These are phyloP conservation scores for Tetrastigma voinierianum DNA, from an alignment of 164 flowering plant species.

Conservation along the genomic window DNA sequence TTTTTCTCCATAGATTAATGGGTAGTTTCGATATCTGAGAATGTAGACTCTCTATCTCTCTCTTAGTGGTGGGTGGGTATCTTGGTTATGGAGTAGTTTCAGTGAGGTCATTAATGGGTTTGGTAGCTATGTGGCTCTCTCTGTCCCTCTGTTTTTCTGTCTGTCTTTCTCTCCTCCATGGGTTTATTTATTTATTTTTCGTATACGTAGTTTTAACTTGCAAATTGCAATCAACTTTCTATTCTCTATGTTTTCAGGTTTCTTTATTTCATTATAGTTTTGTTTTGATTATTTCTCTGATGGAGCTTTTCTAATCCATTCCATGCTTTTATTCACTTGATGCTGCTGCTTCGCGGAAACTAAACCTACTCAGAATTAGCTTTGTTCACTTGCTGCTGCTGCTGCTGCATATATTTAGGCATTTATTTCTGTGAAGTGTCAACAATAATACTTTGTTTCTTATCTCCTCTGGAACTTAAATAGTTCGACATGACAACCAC, in stretches of 20 bases:
- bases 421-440: neutral
- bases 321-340: conserved; percentile 1
- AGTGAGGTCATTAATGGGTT: conserved; percentile 28
- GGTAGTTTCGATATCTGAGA: neutral
- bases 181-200: neutral
- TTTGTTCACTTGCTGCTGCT: too few relatives aligned
- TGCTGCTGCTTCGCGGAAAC: neutral
- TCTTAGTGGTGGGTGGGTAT: conserved; percentile 8
- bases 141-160: conserved; percentile 1
- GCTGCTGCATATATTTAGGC: neutral
- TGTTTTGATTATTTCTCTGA: conserved; percentile 3
- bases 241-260: neutral
- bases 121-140: conserved; percentile 17
- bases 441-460: neutral
- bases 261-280: neutral
- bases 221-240: too few relatives aligned
- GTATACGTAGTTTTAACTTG: too few relatives aligned
- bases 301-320: neutral
- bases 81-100: conserved; percentile 23
- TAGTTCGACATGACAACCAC: neutral
- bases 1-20: neutral
- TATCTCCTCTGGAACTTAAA: too few relatives aligned
- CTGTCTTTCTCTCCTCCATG: neutral
- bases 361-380: neutral
- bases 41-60: neutral